Evolutionary conservation across 805 yeast genomes (phyloP), one percentile per base, ranked within the genome.

Genomic region (Pichia pseudocactophila): DNA sequence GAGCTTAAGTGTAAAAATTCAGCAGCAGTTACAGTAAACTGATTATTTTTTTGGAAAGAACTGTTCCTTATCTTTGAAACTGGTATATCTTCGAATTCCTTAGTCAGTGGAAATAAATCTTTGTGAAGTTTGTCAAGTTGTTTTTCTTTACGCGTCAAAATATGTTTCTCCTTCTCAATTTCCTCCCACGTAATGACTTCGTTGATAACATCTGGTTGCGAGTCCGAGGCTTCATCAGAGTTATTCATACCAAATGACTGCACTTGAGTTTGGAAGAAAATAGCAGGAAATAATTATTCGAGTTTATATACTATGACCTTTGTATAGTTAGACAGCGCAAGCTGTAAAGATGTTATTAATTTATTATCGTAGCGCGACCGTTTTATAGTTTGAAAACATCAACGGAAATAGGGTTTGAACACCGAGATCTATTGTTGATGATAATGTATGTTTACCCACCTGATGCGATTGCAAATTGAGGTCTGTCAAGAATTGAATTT

Each of bases 21-120:
- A 0, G 66, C 61, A 2, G 64, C 51, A 44, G 61, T 61, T 1
- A 59, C 58, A 0, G 65, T 61, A 41, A 56, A 63, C 9, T 59
- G 60, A 44, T 64, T 66, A 9, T 63, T 47, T 38, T 62, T 64
- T 19, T 52, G 42, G 37, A 62, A 64, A 6, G 51, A 53, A 39
- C 49, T 56, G 12, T 41, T 34, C 33, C 62, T 49, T 18, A 58
- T 45, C 30, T 41, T 51, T 2, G 41, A 30, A 2, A 22, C 26
- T 2, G 56, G 54, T 4, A 48, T 36, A 6, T 47, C 36, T 13
- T 36, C 31, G 33, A 47, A 56, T 18, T 50, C 55, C 16, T 36
- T 43, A 1, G 50, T 54, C 18, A 50, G 19, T 1, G 59, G 59
- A 19, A 45, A 44, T 20, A 56, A 38, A 6, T 47, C 46, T 11